Conservation (phyloP, 768 basidiomycete species). For the Lentinula lateritia region DNA sequence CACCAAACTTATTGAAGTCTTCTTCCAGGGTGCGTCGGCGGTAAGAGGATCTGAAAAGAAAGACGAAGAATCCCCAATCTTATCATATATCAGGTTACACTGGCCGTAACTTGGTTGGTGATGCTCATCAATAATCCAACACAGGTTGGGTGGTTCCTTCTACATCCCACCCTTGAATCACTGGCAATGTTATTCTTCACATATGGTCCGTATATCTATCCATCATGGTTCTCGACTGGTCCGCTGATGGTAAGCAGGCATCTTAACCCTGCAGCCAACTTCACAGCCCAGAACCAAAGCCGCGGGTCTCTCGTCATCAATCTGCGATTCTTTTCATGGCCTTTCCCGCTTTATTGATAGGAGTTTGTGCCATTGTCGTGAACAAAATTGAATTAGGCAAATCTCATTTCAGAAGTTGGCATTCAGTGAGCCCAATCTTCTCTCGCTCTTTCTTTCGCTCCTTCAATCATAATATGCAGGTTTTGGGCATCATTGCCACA, state of each 20-base stretch:
- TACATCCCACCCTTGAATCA: conserved; percentile 61
- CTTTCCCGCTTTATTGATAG: conserved; percentile 52
- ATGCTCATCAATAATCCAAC: conserved; percentile 41
- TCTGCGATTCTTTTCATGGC: conserved; percentile 49
- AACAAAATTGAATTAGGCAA: conserved; percentile 50
- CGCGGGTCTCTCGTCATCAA: conserved; percentile 70
- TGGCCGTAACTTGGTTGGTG: conserved; percentile 37
- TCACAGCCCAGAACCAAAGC: conserved; percentile 59
- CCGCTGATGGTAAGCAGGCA: conserved; percentile 33
- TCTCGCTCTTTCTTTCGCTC: not conserved
- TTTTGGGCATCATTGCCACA: conserved; percentile 58
- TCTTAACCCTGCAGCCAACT: conserved; percentile 73
- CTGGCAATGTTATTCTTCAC: conserved; percentile 51
- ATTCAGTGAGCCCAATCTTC: conserved; percentile 46
- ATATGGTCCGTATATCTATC: conserved; percentile 41
- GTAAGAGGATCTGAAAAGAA: not conserved
- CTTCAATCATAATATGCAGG: conserved; percentile 27
- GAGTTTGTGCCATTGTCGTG: conserved; percentile 54
- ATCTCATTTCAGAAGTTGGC: conserved; percentile 69
- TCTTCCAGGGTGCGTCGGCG: not conserved
- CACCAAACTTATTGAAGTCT: not conserved
- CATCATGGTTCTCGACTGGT: not conserved
- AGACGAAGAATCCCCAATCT: not conserved
- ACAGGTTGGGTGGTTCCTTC: conserved; percentile 53
- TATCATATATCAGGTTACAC: conserved; percentile 28